Evolutionary conservation across 1,284 basidiomycete genomes (phyloP).

Genomic region (Rhodotorula glutinis): DNA sequence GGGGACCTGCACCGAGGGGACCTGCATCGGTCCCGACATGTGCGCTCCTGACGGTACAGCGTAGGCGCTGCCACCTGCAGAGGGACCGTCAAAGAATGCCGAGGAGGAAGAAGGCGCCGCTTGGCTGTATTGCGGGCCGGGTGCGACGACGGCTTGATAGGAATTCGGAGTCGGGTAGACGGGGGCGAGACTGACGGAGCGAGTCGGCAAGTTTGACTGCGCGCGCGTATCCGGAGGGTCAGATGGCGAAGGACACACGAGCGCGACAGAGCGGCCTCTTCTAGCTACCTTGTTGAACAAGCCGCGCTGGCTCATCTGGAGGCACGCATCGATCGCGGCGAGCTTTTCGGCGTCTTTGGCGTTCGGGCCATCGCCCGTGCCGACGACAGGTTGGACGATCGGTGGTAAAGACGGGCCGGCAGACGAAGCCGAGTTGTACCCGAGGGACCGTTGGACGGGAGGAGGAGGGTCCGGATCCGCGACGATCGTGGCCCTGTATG

Average conservation of each 20-base stretch:
- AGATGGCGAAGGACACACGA: background rate
- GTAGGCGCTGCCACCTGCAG: background rate
- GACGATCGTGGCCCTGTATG: conserved; percentile 22
- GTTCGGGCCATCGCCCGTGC: conserved; percentile 61
- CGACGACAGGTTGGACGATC: conserved; percentile 45
- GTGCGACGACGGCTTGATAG: background rate
- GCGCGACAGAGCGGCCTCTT: background rate
- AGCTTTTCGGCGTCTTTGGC: conserved; percentile 71
- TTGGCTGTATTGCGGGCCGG: background rate
- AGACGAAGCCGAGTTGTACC: conserved; percentile 6
- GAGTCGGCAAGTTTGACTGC: conserved; percentile 40
- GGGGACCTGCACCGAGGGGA: background rate
- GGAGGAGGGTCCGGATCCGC: conserved; percentile 32
- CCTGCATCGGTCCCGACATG: background rate
- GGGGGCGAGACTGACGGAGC: conserved; percentile 13
- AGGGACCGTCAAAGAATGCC: conserved; percentile 11
- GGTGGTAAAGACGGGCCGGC: conserved; percentile 25
- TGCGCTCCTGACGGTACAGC: no score
- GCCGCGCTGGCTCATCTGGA: conserved; percentile 63
- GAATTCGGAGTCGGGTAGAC: conserved; percentile 4
- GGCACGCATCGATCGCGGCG: conserved; percentile 67
- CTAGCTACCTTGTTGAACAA: conserved; percentile 46
- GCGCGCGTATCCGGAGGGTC: background rate
- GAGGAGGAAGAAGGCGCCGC: background rate
- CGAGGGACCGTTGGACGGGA: conserved; percentile 4